These are phyloP conservation scores for Magnusiomyces fungicola DNA, from an alignment of 1,139 yeast species.

Conservation along the genomic window DNA sequence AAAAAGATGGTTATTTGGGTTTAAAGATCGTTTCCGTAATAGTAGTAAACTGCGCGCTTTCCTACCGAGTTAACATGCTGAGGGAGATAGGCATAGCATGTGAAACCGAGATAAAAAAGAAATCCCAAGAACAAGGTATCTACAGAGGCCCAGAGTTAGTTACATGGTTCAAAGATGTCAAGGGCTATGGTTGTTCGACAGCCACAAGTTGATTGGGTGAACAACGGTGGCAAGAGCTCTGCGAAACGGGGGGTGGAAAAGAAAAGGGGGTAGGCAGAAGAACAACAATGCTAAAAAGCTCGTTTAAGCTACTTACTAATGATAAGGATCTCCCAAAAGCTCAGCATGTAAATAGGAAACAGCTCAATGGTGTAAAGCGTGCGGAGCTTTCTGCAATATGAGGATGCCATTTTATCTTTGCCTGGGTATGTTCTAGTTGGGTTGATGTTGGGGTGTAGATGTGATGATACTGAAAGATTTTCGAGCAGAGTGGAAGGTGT, in stretches of 20 bases:
- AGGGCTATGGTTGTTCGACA: not conserved
- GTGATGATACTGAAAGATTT: too few relatives aligned
- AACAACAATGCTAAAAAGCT: too few relatives aligned
- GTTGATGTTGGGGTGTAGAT: too few relatives aligned
- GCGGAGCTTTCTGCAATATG: slow-evolving; percentile 7
- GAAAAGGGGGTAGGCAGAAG: not conserved
- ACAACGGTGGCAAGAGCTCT: too few relatives aligned
- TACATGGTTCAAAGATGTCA: slow-evolving; percentile 6
- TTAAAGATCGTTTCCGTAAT: slow-evolving; percentile 19
- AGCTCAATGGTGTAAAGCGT: slow-evolving; percentile 21
- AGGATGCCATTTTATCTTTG: too few relatives aligned
- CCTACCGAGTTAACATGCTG: slow-evolving; percentile 20
- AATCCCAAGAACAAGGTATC: slow-evolving; percentile 17
- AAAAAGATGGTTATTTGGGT: too few relatives aligned
- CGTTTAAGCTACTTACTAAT: slow-evolving; percentile 20
- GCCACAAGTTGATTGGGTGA: not conserved
- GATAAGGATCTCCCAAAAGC: slow-evolving; percentile 19
- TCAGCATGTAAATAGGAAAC: slow-evolving; percentile 25
- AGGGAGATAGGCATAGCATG: slow-evolving; percentile 24
- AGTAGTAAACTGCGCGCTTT: slow-evolving; percentile 25
- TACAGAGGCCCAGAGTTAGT: slow-evolving; percentile 8
- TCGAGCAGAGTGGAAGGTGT: too few relatives aligned
- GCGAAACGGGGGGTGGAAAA: not conserved
- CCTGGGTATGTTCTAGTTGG: too few relatives aligned
- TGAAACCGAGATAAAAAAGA: slow-evolving; percentile 18